Conservation (phyloP, 257 asterid species). For the Solanum arcanum region DNA sequence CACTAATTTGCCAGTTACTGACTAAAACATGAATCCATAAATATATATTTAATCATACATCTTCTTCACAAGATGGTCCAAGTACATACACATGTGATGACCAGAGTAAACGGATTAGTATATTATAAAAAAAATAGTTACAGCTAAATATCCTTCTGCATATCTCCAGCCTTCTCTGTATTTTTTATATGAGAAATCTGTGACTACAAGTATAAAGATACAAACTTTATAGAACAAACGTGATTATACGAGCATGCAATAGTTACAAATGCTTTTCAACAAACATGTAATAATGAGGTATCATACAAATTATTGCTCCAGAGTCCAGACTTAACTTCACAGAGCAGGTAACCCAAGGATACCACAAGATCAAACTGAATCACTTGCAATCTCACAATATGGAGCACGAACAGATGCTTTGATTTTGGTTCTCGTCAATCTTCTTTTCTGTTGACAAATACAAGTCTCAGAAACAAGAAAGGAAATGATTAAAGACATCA, state of each 20-base stretch:
- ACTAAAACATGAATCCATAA: background rate
- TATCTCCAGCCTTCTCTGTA: slow-evolving; percentile 8
- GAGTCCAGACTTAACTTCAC: slow-evolving; percentile 19
- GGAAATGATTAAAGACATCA: background rate
- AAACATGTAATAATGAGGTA: slow-evolving; percentile 26
- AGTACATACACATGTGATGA: background rate
- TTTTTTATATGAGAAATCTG: slow-evolving; percentile 14
- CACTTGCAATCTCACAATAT: slow-evolving; percentile 35
- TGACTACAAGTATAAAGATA: slow-evolving; percentile 29
- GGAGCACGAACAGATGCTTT: slow-evolving; percentile 37
- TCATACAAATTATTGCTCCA: slow-evolving; percentile 31
- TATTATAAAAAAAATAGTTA: background rate
- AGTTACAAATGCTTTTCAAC: slow-evolving; percentile 25
- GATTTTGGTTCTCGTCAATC: slow-evolving; percentile 32
- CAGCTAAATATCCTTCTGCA: background rate
- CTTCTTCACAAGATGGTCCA: background rate
- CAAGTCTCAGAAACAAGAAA: background rate
- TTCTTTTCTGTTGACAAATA: slow-evolving; percentile 33
- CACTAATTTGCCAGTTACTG: background rate
- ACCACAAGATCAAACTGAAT: slow-evolving; percentile 15
- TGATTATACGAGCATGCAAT: slow-evolving; percentile 16
- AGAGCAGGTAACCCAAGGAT: slow-evolving; percentile 10
- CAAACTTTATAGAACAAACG: slow-evolving; percentile 18
- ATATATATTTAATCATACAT: background rate
- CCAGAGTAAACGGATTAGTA: background rate